Evolutionary conservation across 2,329 filamentous ascomycete genomes (phyloP), one percentile per base, ranked within the genome.

Genomic region (Plenodomus lindquistii): DNA sequence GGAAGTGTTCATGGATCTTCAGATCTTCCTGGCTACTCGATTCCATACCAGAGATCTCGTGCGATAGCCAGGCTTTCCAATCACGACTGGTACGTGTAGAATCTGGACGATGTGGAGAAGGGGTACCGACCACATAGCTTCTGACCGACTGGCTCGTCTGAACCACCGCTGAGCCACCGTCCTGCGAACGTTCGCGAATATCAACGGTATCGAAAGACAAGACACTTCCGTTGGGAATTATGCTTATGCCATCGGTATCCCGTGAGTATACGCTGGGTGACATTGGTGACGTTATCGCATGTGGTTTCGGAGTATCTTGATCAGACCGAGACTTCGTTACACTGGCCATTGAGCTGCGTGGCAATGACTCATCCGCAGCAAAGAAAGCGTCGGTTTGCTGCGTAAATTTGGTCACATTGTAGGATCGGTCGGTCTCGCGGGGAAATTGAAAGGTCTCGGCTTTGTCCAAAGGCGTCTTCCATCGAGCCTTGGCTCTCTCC

Each of bases 261-360:
- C 72, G 65, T 4, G 77, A 79, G 49, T 79, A 79, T 10, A 79
- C 54, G 45, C 77, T 79, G 1, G 77, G 77, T 1, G 77, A 79
- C 40, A 77, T 51, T 13, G 67, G 69, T 1, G 64, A 66, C 34
- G 62, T 54, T 2, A 63, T 4, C 2, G 44, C 18, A 6, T 46
- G 54, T 22, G 48, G 18, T 19, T 40, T 42, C 15, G 19, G 15
- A 3, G 8, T 29, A 18, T 29, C 11, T n/a, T 34, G 16, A 37
- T 31, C 27, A 31, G 27, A 15, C 15, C 15, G 27, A 15, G 10
- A 13, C 11, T 31, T 31, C 4, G 11, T 4, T 4, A 31, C 11
- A 31, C 6, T 15, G 27, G 27, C 11, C 27, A 11, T 31, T 31
- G 27, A 8, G 4, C 4, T 31, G 27, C 11, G 27, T 15, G 27